phyloP scores from a whole-genome alignment of 495 filamentous ascomycete species.

The Penicillium verhagenii region DNA sequence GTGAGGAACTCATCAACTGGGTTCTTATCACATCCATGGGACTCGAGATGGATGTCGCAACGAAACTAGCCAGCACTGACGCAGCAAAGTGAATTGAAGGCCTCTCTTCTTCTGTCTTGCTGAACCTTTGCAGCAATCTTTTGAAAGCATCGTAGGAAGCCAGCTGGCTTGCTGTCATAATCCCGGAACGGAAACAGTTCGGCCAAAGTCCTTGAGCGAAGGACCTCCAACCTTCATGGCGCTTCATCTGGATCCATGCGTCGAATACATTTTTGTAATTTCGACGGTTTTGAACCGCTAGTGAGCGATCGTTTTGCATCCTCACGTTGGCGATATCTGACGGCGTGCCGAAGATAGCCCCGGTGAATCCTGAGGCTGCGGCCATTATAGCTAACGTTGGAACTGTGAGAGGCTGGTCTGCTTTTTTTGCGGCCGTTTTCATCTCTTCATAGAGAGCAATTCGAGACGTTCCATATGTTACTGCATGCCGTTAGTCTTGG shows the following conservation, averaged over 20 bases:
- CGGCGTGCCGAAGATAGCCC: conserved; percentile 79
- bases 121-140: conserved; percentile 40
- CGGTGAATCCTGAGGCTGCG: conserved; percentile 71
- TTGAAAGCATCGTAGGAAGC: conserved; percentile 87
- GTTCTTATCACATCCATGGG: conserved; percentile 93
- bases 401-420: conserved; percentile 49
- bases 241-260: conserved; percentile 74
- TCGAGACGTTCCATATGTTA: conserved; percentile 43
- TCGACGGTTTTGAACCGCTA: conserved; percentile 61
- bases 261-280: conserved; percentile 82
- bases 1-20: conserved; percentile 61
- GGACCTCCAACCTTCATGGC: conserved; percentile 62
- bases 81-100: conserved; percentile 75
- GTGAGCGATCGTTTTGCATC: conserved; percentile 86
- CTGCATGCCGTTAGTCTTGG: conserved; percentile 5
- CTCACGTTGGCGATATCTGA: conserved; percentile 89
- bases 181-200: conserved; percentile 73
- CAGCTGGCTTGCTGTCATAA: conserved; percentile 84
- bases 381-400: conserved; percentile 68
- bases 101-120: conserved; percentile 47
- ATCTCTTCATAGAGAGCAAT: conserved; percentile 63
- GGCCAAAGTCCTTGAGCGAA: conserved; percentile 80
- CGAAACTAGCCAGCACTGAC: conserved; percentile 74
- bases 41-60: conserved; percentile 86
- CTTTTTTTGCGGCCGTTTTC: conserved; percentile 59